Evolutionary conservation across 805 yeast genomes (phyloP).

Genomic region (Crinitomyces ghanaensis): DNA sequence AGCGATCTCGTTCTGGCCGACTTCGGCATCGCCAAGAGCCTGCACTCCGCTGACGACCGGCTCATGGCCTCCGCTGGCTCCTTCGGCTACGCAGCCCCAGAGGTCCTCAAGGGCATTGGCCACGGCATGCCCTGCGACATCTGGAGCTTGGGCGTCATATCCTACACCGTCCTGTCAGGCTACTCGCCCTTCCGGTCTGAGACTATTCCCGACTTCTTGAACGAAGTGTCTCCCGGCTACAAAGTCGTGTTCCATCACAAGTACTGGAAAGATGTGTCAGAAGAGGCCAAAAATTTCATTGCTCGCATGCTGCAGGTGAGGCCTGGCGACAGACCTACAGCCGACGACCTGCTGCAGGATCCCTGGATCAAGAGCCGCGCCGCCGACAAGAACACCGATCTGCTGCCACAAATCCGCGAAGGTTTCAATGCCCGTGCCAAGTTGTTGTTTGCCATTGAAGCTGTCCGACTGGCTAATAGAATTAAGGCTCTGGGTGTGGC

Average conservation of each 20-base stretch:
- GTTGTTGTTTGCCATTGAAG: slow-evolving; percentile 75
- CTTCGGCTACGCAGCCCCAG: slow-evolving; percentile 96
- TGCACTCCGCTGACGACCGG: slow-evolving; percentile 47
- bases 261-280: slow-evolving; percentile 75
- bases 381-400: slow-evolving; percentile 44
- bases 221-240: slow-evolving; percentile 60
- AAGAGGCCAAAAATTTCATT: slow-evolving; percentile 72
- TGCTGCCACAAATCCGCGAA: slow-evolving; percentile 69
- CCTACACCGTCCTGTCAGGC: slow-evolving; percentile 84
- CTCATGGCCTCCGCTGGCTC: slow-evolving; percentile 76
- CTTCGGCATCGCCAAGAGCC: slow-evolving; percentile 85
- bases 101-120: slow-evolving; percentile 67
- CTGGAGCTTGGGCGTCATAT: slow-evolving; percentile 91
- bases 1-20: slow-evolving; percentile 83
- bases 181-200: slow-evolving; percentile 88
- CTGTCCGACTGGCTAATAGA: slow-evolving; percentile 71
- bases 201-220: slow-evolving; percentile 64
- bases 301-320: slow-evolving; percentile 55
- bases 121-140: slow-evolving; percentile 94
- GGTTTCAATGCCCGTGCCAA: slow-evolving; percentile 77
- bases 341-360: slow-evolving; percentile 50
- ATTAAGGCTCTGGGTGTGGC: slow-evolving; percentile 56
- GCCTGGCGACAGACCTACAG: slow-evolving; percentile 60
- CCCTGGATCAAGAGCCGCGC: slow-evolving; percentile 55
- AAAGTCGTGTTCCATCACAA: slow-evolving; percentile 79